phyloP scores from a whole-genome alignment of 1,139 yeast species.

The Pichia sp. region DNA sequence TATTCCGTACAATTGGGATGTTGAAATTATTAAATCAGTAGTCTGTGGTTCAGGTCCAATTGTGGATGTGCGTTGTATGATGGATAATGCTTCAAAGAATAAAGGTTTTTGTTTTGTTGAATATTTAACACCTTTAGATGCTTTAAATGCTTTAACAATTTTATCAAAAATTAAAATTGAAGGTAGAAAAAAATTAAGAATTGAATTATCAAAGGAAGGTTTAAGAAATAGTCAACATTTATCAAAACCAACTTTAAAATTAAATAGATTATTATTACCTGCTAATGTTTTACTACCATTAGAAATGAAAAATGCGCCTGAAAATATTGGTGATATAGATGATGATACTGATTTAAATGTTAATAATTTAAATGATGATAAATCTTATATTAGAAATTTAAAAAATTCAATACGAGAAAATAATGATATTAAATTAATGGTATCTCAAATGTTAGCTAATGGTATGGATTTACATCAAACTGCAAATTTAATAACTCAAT shows the following conservation, averaged over 20 bases:
- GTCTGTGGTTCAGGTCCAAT: slow-evolving; percentile 61
- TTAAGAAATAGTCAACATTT: slow-evolving; percentile 36
- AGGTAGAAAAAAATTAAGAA: slow-evolving; percentile 40
- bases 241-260: slow-evolving; percentile 37
- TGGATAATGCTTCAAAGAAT: slow-evolving; percentile 56
- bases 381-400: slow-evolving; percentile 9
- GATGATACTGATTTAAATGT: neutral
- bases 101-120: slow-evolving; percentile 64
- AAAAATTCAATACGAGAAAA: slow-evolving; percentile 22
- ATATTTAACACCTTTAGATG: slow-evolving; percentile 46
- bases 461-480: slow-evolving; percentile 31
- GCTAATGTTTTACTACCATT: slow-evolving; percentile 49
- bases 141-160: slow-evolving; percentile 41
- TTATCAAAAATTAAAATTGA: slow-evolving; percentile 41
- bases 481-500: slow-evolving; percentile 25
- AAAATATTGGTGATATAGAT: slow-evolving; percentile 10
- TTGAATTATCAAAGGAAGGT: slow-evolving; percentile 60
- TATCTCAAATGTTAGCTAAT: slow-evolving; percentile 29
- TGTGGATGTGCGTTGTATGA: slow-evolving; percentile 56
- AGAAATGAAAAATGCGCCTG: slow-evolving; percentile 34
- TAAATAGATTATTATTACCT: slow-evolving; percentile 44
- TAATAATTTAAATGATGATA: slow-evolving; percentile 10
- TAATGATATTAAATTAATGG: slow-evolving; percentile 28
- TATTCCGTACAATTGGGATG: slow-evolving; percentile 63
- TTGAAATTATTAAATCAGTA: slow-evolving; percentile 46